Base-by-base conservation (phyloP, 192 early-diverging fungal species). In the Coemansia sp. region DNA sequence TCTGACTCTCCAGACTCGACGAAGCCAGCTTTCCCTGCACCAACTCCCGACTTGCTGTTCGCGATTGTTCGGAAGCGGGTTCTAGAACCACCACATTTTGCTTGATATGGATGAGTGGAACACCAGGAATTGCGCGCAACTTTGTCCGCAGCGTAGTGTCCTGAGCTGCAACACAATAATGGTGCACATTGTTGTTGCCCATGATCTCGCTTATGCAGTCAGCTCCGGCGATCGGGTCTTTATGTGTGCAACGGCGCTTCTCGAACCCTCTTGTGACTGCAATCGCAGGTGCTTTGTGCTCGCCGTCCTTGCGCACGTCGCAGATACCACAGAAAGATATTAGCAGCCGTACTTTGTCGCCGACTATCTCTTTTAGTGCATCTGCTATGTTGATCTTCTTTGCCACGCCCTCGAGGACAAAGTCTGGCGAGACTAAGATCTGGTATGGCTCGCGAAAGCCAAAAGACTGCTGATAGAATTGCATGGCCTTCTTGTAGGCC, bases 361-460 rank as follows among this genome's bases (percentile, higher is more conserved):
- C 83, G 34, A 97, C 70, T 3, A 89, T 80, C 49, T 82, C 83
- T 3, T 85, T 82, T 16, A 98, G 73, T 8, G 80, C 64, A 30
- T 87, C 83, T 32, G 82, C 69, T 28, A 92, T 66, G 59, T 92
- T 81, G 23, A 90, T 71, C 30, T 88, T 83, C 49, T 88, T 84
- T 30, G 82, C 71, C 49, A 86, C 69, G 9, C 84, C 87, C 19
- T 87, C 84, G 34, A 89, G 74, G 19, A 93, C 76, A 71, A 98
- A 96, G 69, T 90, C 89, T 6, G 89, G 89, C 61, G 94, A 90
- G 12, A 96, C 88, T 86, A 85, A 58, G 12, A 97, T 72, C 71
- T 97, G 96, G 81, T 90, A 98, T n/a, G 96, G 96, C 58, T 89
- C 88, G 58, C 91, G 82, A 74, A 98, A 97, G 0, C 90, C 89